Percentiles rank a stretch among this genome's conserved stretches.
Evolutionary conservation across 139 green algal species (phyloP).

Genomic region (Spirogloea muscicola): DNA sequence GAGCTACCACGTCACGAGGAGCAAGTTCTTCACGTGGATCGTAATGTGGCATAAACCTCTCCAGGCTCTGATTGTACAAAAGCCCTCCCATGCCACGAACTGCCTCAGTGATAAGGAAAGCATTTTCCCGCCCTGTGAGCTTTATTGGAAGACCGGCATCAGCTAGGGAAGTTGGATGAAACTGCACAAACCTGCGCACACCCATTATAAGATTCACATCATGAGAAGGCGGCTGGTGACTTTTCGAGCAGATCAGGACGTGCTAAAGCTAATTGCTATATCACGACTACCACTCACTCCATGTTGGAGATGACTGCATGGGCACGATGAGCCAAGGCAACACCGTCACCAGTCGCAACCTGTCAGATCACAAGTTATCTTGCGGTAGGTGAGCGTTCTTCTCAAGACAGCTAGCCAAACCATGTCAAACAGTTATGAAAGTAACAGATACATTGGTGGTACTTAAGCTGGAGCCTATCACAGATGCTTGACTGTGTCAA

Average conservation of each 20-base stretch:
- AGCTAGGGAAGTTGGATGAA: conserved; percentile 86
- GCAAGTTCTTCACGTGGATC: conserved; percentile 88
- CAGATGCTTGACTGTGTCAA: too few species aligned
- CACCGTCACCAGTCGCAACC: conserved; percentile 84
- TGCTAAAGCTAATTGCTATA: too few species aligned
- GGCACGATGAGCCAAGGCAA: conserved; percentile 89
- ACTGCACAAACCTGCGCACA: conserved; percentile 79
- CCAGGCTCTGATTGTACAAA: conserved; percentile 77
- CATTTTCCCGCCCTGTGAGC: conserved; percentile 1
- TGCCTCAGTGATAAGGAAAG: conserved; percentile 93
- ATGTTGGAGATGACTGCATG: conserved; percentile 82
- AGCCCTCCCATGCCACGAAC: conserved; percentile 86
- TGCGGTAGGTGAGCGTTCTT: too few species aligned
- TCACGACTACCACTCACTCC: too few species aligned
- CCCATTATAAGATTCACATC: not conserved
- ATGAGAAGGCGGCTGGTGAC: not conserved
- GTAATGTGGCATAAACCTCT: conserved; percentile 93
- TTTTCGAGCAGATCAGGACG: not conserved
- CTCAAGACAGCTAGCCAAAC: too few species aligned
- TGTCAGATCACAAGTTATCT: conserved; percentile 27
- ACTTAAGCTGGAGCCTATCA: too few species aligned
- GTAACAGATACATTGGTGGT: too few species aligned
- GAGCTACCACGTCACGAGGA: conserved; percentile 89
- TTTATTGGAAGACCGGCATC: conserved; percentile 21
- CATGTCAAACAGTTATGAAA: too few species aligned